Conservation (phyloP, 2,329 filamentous ascomycete species). For the Talaromyces sp. region DNA sequence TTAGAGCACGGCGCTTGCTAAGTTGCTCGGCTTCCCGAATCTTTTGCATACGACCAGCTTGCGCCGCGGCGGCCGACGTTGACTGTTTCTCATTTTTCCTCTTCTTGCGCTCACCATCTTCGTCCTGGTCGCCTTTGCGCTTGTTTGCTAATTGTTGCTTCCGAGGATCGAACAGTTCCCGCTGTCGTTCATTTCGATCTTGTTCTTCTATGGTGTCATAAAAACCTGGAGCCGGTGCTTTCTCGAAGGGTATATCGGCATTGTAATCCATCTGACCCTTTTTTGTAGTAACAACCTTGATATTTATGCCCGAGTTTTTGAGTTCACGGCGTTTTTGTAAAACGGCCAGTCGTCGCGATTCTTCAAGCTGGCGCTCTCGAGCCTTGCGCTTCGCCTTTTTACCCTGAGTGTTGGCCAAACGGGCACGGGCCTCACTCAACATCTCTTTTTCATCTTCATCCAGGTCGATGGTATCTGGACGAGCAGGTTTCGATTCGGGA, state of each 20-base stretch:
- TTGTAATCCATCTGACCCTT: constrained; percentile 99
- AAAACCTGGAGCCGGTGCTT: constrained; percentile 81
- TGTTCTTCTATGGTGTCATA: constrained; percentile 89
- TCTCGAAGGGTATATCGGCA: constrained; percentile 97
- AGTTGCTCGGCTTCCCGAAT: constrained; percentile 95
- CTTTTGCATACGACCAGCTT: constrained; percentile 90
- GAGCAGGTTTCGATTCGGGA: constrained; percentile 90
- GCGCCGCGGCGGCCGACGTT: constrained; percentile 79
- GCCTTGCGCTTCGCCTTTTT: constrained; percentile 99
- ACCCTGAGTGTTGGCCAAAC: constrained; percentile 94
- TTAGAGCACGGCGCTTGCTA: constrained; percentile 82
- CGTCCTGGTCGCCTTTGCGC: constrained; percentile 86
- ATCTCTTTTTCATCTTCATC: constrained; percentile 99
- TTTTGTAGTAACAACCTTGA: constrained; percentile 88
- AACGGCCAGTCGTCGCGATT: constrained; percentile 82
- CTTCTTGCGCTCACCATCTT: constrained; percentile 74
- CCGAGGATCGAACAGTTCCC: constrained; percentile 82
- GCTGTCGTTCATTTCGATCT: constrained; percentile 74
- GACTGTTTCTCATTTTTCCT: constrained; percentile 79
- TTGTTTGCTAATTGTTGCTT: constrained; percentile 91
- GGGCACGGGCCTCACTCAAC: constrained; percentile 93
- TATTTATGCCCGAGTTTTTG: constrained; percentile 96
- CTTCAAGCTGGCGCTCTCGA: constrained; percentile 89
- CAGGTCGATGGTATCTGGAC: constrained; percentile 94
- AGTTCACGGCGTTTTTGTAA: constrained; percentile 94